Conservation (phyloP, 495 filamentous ascomycete species). For the Lineolata rhizophorae region DNA sequence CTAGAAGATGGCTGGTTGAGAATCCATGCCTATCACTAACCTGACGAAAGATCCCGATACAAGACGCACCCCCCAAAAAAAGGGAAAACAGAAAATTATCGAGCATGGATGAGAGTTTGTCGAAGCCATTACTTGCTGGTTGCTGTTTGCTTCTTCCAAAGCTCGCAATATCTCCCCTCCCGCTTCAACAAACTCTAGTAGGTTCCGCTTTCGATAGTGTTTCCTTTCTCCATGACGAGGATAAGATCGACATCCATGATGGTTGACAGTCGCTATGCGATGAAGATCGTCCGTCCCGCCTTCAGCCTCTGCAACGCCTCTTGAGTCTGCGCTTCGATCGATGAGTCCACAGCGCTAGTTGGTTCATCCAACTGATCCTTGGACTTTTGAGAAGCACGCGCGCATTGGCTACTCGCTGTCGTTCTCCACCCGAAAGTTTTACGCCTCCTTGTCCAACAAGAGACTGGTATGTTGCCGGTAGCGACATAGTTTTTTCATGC, state of each 20-base stretch:
- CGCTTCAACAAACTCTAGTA: constrained; percentile 30
- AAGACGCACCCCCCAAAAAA: too few relatives aligned
- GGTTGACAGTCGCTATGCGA: constrained; percentile 40
- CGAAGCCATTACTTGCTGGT: too few relatives aligned
- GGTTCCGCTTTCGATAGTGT: constrained; percentile 39
- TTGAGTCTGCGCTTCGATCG: constrained; percentile 52
- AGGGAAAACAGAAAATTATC: too few relatives aligned
- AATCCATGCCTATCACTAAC: too few relatives aligned
- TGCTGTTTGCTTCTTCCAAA: constrained; percentile 6
- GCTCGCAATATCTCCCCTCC: constrained; percentile 7
- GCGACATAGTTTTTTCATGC: constrained; percentile 20
- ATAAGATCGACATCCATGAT: constrained; percentile 50
- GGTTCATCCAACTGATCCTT: constrained; percentile 34
- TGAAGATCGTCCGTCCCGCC: constrained; percentile 16
- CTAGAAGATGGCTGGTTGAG: too few relatives aligned
- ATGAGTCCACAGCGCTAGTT: constrained; percentile 29
- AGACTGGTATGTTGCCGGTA: constrained; percentile 35
- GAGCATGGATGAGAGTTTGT: background rate
- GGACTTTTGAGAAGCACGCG: constrained; percentile 29
- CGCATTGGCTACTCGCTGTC: constrained; percentile 59
- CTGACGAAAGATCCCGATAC: too few relatives aligned
- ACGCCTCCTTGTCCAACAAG: constrained; percentile 39
- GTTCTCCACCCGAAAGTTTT: constrained; percentile 53
- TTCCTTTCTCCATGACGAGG: constrained; percentile 40
- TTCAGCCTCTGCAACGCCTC: constrained; percentile 27